Conservation (phyloP, 495 filamentous ascomycete genomes). For the Xylaria sp. region DNA sequence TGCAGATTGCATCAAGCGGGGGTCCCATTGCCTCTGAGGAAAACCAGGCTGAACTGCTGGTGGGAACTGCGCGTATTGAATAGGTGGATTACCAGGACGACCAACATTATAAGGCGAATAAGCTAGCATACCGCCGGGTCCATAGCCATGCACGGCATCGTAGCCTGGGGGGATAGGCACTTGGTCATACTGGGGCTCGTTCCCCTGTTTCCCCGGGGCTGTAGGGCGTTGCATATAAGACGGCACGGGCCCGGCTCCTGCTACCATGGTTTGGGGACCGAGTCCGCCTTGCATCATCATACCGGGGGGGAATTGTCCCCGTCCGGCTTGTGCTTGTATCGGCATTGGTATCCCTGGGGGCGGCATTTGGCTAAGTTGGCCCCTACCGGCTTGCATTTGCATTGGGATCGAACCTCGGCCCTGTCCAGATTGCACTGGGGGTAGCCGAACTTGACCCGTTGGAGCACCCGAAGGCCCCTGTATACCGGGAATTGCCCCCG, state of each 20-base stretch:
- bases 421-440: constrained; percentile 37
- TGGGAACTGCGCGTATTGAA: constrained; percentile 31
- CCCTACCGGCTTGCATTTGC: constrained; percentile 28
- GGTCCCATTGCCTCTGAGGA: constrained; percentile 33
- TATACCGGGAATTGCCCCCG: background rate
- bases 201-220: constrained; percentile 5
- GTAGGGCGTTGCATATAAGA: constrained; percentile 7
- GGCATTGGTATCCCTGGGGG: constrained; percentile 21
- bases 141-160: constrained; percentile 53
- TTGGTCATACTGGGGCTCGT: constrained; percentile 51
- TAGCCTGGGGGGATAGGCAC: constrained; percentile 58
- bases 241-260: background rate
- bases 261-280: constrained; percentile 5
- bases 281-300: constrained; percentile 35
- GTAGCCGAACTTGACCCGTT: constrained; percentile 45
- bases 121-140: constrained; percentile 39
- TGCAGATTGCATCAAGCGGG: constrained; percentile 22
- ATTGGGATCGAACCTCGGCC: constrained; percentile 22
- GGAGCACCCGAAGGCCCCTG: constrained; percentile 28
- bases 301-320: constrained; percentile 18
- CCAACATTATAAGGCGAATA: constrained; percentile 47
- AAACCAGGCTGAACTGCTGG: constrained; percentile 11
- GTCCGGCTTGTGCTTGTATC: constrained; percentile 15
- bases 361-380: constrained; percentile 22
- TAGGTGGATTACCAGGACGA: constrained; percentile 29